Conservation (phyloP, 2,329 filamentous ascomycete genomes). For the Ophiostoma ulmi region DNA sequence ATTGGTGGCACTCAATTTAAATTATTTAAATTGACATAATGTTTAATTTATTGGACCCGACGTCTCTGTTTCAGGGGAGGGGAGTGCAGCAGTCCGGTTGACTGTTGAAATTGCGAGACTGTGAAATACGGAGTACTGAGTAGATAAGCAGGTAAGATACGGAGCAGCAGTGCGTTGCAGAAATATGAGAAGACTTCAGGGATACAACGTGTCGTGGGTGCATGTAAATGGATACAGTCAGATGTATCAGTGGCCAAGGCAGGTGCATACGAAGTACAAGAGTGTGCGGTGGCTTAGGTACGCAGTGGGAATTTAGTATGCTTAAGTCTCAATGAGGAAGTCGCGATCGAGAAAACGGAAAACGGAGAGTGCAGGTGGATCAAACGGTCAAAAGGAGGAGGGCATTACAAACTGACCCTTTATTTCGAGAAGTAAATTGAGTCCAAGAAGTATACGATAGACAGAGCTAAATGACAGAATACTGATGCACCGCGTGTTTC, state of each 20-base stretch:
- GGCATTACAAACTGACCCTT: not conserved
- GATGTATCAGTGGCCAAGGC: not conserved
- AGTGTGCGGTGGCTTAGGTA: not conserved
- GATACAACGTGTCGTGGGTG: not conserved
- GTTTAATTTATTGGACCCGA: not conserved
- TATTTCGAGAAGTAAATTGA: not conserved
- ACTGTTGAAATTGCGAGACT: not conserved
- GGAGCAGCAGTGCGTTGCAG: constrained; percentile 1
- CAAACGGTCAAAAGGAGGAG: constrained; percentile 17
- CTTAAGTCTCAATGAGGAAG: not conserved
- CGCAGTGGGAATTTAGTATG: not conserved
- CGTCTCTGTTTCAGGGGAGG: constrained; percentile 24
- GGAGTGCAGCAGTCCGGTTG: not conserved
- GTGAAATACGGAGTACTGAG: not conserved
- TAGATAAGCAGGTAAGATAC: not conserved
- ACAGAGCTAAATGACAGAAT: not conserved
- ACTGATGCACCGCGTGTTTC: constrained; percentile 26
- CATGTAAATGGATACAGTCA: constrained; percentile 1
- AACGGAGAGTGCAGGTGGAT: constrained; percentile 10
- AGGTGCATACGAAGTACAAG: not conserved
- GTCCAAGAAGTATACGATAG: constrained; percentile 2
- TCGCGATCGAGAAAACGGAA: constrained; percentile 19
- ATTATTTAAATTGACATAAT: constrained; percentile 24
- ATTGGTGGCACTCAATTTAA: constrained; percentile 25
- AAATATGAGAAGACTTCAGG: not conserved